phyloP scores from a whole-genome alignment of 306 rosid genomes.

The Gillenia trifoliata region DNA sequence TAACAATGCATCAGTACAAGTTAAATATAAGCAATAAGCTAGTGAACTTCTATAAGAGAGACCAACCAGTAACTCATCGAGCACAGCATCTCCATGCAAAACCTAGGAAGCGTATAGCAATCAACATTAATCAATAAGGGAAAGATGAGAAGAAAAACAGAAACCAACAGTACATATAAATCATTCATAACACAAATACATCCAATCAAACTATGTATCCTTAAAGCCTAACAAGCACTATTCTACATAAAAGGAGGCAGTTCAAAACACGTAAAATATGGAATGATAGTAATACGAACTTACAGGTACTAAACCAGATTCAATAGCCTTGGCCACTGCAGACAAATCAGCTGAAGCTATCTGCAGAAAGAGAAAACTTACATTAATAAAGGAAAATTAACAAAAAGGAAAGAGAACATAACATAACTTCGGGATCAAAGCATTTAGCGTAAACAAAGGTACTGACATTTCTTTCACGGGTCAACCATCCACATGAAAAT shows the following conservation, averaged over 20 bases:
- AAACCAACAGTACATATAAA: neutral
- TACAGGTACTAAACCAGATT: slow-evolving; percentile 84
- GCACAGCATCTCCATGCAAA: slow-evolving; percentile 93
- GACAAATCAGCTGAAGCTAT: slow-evolving; percentile 63
- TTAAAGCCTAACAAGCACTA: no score
- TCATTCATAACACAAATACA: neutral
- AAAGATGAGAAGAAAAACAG: neutral
- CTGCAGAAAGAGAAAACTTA: slow-evolving; percentile 41
- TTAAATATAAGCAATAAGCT: neutral
- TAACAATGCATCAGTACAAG: neutral
- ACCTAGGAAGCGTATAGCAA: slow-evolving; percentile 43
- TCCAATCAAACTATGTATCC: neutral
- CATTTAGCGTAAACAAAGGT: slow-evolving; percentile 12
- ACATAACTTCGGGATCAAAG: slow-evolving; percentile 5
- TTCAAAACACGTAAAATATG: neutral
- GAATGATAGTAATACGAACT: slow-evolving; percentile 25
- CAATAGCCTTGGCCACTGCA: slow-evolving; percentile 57
- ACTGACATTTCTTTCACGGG: slow-evolving; percentile 62
- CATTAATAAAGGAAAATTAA: slow-evolving; percentile 6
- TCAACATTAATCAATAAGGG: neutral
- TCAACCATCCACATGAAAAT: slow-evolving; percentile 89
- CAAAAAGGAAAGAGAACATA: slow-evolving; percentile 1
- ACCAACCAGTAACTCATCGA: slow-evolving; percentile 67
- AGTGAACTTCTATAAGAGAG: slow-evolving; percentile 17
- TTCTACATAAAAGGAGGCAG: neutral